Evolutionary conservation across 2,329 filamentous ascomycete genomes (phyloP).

Genomic region (Aureobasidium namibiae): DNA sequence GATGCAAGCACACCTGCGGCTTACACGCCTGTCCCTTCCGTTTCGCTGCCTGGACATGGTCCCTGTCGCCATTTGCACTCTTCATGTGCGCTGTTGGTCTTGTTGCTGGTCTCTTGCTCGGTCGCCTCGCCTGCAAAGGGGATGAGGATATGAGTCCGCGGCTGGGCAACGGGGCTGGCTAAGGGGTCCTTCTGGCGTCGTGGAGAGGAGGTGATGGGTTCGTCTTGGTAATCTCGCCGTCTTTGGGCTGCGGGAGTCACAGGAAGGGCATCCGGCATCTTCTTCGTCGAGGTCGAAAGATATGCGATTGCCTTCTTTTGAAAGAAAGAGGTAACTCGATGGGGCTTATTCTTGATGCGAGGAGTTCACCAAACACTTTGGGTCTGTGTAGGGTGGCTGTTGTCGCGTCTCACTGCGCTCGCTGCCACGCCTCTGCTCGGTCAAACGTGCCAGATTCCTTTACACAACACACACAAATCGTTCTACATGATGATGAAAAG

Average conservation of each 20-base stretch:
- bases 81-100: constrained; percentile 24
- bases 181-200: constrained; percentile 24
- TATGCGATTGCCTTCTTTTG: constrained; percentile 78
- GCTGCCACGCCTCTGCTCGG: constrained; percentile 44
- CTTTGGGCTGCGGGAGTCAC: constrained; percentile 23
- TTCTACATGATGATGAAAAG: constrained; percentile 79
- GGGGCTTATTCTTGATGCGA: constrained; percentile 99
- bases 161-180: constrained; percentile 20
- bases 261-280: constrained; percentile 44
- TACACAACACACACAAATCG: constrained; percentile 27
- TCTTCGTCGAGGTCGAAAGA: constrained; percentile 93
- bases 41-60: constrained; percentile 29
- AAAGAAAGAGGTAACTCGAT: constrained; percentile 82
- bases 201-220: constrained; percentile 27
- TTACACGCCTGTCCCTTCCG: constrained; percentile 50
- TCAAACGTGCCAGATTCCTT: constrained; percentile 59
- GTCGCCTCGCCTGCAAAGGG: constrained; percentile 34
- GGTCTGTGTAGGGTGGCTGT: constrained; percentile 32
- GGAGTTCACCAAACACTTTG: constrained; percentile 51
- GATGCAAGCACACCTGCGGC: constrained; percentile 69
- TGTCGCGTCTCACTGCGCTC: constrained; percentile 15
- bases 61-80: constrained; percentile 48
- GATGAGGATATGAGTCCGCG: constrained; percentile 89
- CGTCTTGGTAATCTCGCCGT: constrained; percentile 17
- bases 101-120: constrained; percentile 28